These are phyloP conservation scores for Aphanoascus verrucosus DNA, from an alignment of 2,329 filamentous ascomycete genomes.

Conservation along the genomic window DNA sequence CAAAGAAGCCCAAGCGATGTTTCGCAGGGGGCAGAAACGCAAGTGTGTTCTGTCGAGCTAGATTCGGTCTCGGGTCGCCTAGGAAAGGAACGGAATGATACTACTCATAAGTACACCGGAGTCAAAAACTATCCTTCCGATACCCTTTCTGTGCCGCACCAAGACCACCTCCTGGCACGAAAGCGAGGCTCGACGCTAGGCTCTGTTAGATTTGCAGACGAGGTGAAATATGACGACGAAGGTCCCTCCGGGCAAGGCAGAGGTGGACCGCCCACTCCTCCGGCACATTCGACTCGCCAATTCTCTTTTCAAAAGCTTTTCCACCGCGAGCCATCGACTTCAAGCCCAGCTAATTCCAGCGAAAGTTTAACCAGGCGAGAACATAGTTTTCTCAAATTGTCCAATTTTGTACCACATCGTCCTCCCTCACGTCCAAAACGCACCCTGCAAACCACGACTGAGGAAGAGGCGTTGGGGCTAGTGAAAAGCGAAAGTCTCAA, in stretches of 20 bases:
- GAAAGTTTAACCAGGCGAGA: slow-evolving; percentile 3
- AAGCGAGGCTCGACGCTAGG: slow-evolving; percentile 32
- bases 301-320: slow-evolving; percentile 92
- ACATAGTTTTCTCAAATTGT: slow-evolving; percentile 7
- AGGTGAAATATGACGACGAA: slow-evolving; percentile 14
- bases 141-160: slow-evolving; percentile 2
- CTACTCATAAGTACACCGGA: slow-evolving; percentile 1
- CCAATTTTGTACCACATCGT: slow-evolving; percentile 7
- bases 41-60: slow-evolving; percentile 2
- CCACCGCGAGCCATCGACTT: slow-evolving; percentile 34
- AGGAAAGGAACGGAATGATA: neutral
- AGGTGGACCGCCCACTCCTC: slow-evolving; percentile 22
- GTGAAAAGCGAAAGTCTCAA: slow-evolving; percentile 55
- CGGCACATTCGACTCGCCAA: slow-evolving; percentile 54
- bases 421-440: slow-evolving; percentile 20
- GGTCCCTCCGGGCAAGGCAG: slow-evolving; percentile 13
- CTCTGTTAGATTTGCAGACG: slow-evolving; percentile 16
- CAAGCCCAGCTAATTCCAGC: neutral
- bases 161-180: slow-evolving; percentile 7
- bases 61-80: neutral
- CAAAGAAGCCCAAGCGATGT: neutral
- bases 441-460: slow-evolving; percentile 49
- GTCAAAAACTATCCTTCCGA: neutral
- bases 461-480: slow-evolving; percentile 72
- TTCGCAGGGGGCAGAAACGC: neutral